Conservation (phyloP, 208 protist genomes). For the Trypanosoma lewisi region DNA sequence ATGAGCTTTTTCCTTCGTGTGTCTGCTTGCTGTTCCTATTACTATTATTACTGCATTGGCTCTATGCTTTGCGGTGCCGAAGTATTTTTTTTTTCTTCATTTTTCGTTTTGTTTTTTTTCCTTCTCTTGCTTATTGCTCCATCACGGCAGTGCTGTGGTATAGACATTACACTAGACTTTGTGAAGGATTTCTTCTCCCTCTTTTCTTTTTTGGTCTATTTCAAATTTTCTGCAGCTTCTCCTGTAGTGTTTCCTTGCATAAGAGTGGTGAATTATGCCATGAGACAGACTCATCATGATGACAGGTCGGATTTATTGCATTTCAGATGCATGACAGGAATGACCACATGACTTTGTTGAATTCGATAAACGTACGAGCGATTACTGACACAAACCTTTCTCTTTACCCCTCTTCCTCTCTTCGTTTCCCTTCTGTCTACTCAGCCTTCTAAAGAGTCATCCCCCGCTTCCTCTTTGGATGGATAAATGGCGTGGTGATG, state of each 20-base stretch:
- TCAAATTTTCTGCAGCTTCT: no score
- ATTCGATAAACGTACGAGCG: constrained; percentile 26
- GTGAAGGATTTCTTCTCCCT: background rate
- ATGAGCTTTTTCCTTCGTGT: no score
- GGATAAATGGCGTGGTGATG: constrained; percentile 9
- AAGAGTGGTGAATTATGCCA: background rate
- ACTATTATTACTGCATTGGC: background rate
- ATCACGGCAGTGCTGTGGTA: no score
- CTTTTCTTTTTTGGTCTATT: background rate
- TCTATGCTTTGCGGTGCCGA: background rate
- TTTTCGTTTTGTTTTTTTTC: background rate
- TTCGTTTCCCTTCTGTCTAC: background rate
- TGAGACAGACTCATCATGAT: constrained; percentile 1
- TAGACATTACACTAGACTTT: no score
- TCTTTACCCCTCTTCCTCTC: background rate
- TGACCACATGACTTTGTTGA: constrained; percentile 12
- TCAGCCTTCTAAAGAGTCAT: constrained; percentile 31
- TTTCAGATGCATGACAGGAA: constrained; percentile 14
- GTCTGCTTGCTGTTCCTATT: background rate
- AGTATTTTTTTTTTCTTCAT: background rate
- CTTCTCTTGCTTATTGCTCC: no score
- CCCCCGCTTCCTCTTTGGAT: constrained; percentile 6
- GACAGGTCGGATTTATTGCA: constrained; percentile 12
- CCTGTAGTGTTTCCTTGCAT: no score
- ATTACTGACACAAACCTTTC: constrained; percentile 22